phyloP scores from a whole-genome alignment of 768 basidiomycete species.

The Tulasnella sp. region DNA sequence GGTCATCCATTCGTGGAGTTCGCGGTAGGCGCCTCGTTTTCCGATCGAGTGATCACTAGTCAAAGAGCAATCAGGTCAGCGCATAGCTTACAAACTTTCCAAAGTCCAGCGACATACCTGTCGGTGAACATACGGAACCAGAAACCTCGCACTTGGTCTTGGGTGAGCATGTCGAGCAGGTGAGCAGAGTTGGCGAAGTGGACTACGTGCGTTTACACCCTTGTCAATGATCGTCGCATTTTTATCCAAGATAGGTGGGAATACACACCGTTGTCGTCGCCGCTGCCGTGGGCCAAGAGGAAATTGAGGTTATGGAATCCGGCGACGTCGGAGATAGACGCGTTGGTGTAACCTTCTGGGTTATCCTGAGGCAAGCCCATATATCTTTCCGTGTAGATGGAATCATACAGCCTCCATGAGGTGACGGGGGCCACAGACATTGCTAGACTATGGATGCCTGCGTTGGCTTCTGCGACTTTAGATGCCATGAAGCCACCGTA shows the following conservation, averaged over 20 bases:
- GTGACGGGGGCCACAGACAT: slow-evolving; percentile 93
- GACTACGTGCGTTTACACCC: slow-evolving; percentile 42
- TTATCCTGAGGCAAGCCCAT: slow-evolving; percentile 82
- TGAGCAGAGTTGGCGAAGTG: slow-evolving; percentile 90
- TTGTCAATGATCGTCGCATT: neutral
- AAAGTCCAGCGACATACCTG: slow-evolving; percentile 50
- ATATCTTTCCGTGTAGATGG: slow-evolving; percentile 96
- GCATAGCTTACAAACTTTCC: neutral
- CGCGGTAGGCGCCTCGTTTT: slow-evolving; percentile 70
- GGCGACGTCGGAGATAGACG: slow-evolving; percentile 81
- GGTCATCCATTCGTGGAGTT: slow-evolving; percentile 83
- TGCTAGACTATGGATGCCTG: slow-evolving; percentile 82
- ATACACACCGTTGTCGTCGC: slow-evolving; percentile 71
- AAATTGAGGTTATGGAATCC: slow-evolving; percentile 75
- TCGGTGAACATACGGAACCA: slow-evolving; percentile 97
- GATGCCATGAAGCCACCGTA: slow-evolving; percentile 96
- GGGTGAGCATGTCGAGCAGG: slow-evolving; percentile 88
- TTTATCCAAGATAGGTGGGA: neutral
- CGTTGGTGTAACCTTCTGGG: slow-evolving; percentile 80
- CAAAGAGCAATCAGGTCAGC: neutral
- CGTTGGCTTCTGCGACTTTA: slow-evolving; percentile 87
- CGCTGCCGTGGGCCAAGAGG: slow-evolving; percentile 86
- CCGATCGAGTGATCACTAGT: slow-evolving; percentile 74
- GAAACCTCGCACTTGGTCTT: slow-evolving; percentile 57
- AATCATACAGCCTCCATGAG: slow-evolving; percentile 82